These are phyloP conservation scores for Pythium aquatile DNA, from an alignment of 352 stramenopile species.

Conservation along the genomic window DNA sequence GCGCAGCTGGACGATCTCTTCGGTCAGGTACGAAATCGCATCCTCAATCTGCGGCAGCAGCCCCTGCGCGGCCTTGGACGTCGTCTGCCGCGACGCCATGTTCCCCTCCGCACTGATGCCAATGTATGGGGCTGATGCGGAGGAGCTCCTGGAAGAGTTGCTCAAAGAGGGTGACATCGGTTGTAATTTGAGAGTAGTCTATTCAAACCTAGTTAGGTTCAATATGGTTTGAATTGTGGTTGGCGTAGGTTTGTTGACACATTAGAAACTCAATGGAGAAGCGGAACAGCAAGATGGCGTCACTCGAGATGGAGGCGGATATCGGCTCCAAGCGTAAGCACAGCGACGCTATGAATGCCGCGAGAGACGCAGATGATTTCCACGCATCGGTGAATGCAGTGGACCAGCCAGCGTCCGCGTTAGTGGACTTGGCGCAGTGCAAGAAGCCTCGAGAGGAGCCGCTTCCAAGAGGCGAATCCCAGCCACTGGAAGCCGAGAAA, in stretches of 20 bases:
- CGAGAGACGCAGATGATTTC: no score
- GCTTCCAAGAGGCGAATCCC: background rate
- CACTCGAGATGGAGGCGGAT: background rate
- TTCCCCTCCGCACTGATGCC: background rate
- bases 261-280: background rate
- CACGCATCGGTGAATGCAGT: background rate
- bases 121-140: background rate
- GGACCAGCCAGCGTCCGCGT: background rate
- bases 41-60: constrained; percentile 56
- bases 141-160: background rate
- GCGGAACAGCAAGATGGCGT: background rate
- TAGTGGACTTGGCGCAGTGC: background rate
- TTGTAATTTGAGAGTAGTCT: background rate
- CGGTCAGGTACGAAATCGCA: constrained; percentile 52
- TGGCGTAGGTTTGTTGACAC: background rate
- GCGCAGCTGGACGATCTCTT: constrained; percentile 47
- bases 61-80: constrained; percentile 25
- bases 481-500: background rate
- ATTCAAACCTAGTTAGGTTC: background rate
- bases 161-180: background rate
- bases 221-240: background rate
- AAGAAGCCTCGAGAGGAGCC: constrained; percentile 1
- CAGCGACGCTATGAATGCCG: background rate
- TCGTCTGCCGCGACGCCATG: constrained; percentile 23
- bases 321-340: constrained; percentile 8